Evolutionary conservation across 352 stramenopile genomes (phyloP).

Genomic region (Pythium aquatile): DNA sequence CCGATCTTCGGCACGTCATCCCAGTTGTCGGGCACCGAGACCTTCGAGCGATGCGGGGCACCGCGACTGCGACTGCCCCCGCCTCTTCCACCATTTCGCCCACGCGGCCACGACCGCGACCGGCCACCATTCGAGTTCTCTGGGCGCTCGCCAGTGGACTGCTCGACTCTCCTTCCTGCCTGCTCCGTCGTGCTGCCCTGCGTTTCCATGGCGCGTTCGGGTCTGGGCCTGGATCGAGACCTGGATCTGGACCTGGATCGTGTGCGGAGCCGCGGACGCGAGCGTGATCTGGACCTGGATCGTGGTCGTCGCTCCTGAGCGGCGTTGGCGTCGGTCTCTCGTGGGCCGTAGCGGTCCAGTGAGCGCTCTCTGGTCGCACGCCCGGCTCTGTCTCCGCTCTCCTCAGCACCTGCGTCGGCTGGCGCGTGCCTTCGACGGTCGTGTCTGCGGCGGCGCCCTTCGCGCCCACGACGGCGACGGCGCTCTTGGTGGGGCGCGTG

Average conservation of each 20-base stretch:
- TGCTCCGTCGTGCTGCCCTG: not conserved
- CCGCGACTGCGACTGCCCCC: not conserved
- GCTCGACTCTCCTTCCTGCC: not conserved
- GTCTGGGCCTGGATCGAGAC: conserved; percentile 6
- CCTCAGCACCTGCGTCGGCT: not conserved
- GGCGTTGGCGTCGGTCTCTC: not conserved
- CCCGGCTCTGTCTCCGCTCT: not conserved
- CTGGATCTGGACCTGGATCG: conserved; percentile 7
- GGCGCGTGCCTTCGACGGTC: not conserved
- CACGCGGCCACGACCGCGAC: not conserved
- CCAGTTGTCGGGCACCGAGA: conserved; percentile 80
- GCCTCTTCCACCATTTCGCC: not conserved
- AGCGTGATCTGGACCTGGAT: conserved; percentile 6
- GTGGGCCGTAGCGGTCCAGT: not conserved
- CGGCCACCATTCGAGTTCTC: not conserved
- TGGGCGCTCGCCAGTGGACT: not conserved
- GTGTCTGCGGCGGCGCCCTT: conserved; percentile 7
- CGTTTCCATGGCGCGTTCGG: not conserved
- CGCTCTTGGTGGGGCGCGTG: conserved; percentile 13
- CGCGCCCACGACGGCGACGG: conserved; percentile 18
- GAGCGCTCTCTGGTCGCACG: not conserved
- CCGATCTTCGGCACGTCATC: conserved; percentile 77
- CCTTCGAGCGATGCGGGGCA: conserved; percentile 7
- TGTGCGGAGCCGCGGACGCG: not conserved
- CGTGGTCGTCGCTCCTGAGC: not conserved